Evolutionary conservation across 441 rosid species (phyloP).

Genomic region (Omphalea diandra): DNA sequence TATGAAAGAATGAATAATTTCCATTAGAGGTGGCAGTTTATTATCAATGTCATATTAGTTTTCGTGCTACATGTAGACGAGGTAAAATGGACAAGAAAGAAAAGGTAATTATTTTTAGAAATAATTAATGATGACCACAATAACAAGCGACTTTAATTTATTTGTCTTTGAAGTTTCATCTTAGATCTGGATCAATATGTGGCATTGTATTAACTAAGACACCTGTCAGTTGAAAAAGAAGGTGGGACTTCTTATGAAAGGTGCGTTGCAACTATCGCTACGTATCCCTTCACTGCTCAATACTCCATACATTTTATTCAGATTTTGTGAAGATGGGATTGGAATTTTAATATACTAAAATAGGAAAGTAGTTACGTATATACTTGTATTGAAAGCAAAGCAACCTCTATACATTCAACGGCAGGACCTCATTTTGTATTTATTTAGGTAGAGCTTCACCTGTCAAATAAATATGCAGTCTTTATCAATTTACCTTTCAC

Average conservation of each 20-base stretch:
- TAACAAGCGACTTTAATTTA: neutral
- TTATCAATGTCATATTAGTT: no score
- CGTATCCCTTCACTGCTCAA: slow-evolving; percentile 44
- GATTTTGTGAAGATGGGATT: neutral
- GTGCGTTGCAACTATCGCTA: slow-evolving; percentile 74
- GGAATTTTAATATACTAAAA: neutral
- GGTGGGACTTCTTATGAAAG: slow-evolving; percentile 46
- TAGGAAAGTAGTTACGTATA: slow-evolving; percentile 6
- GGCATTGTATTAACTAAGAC: slow-evolving; percentile 15
- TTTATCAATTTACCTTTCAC: neutral
- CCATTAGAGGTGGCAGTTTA: no score
- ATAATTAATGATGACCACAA: slow-evolving; percentile 12
- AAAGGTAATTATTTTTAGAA: slow-evolving; percentile 1
- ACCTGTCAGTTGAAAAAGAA: neutral
- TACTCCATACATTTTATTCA: slow-evolving; percentile 21
- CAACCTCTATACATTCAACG: neutral
- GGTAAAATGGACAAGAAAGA: no score
- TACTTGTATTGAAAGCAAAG: slow-evolving; percentile 62
- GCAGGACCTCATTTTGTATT: neutral
- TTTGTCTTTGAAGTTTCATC: slow-evolving; percentile 30
- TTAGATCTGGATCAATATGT: slow-evolving; percentile 11
- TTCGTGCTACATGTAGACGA: no score
- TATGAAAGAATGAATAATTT: no score
- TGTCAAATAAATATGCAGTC: no score
- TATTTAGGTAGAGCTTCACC: neutral